Evolutionary conservation across 176 grass and related monocot species (phyloP).

Genomic region (Canna indica): DNA sequence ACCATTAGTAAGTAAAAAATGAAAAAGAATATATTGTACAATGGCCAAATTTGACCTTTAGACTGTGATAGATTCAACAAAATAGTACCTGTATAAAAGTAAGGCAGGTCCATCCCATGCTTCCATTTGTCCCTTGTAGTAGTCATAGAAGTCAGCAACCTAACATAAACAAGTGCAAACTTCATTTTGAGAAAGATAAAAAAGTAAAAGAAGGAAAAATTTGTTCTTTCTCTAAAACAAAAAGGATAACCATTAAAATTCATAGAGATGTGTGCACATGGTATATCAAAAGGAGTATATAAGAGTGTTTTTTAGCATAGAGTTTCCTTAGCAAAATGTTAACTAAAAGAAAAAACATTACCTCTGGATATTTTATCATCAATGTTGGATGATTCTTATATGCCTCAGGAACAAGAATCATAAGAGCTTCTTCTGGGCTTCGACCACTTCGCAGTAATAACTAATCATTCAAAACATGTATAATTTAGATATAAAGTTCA

Average conservation of each 20-base stretch:
- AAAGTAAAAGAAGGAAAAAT: background rate
- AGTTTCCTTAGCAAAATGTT: conserved; percentile 4
- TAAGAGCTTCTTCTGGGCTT: conserved; percentile 84
- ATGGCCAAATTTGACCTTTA: background rate
- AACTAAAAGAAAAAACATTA: conserved; percentile 26
- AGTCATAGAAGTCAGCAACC: conserved; percentile 96
- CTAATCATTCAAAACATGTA: conserved; percentile 41
- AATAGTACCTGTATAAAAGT: conserved; percentile 90
- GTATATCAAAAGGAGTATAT: background rate
- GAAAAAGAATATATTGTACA: background rate
- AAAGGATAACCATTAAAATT: background rate
- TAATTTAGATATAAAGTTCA: conserved; percentile 13
- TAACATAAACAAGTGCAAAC: conserved; percentile 25
- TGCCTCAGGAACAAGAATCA: conserved; percentile 97
- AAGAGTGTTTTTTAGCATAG: conserved; percentile 3
- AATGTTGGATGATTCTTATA: conserved; percentile 99
- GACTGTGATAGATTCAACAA: background rate
- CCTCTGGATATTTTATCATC: conserved; percentile 96
- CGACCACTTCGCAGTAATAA: conserved; percentile 87
- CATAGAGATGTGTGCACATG: conserved; percentile 1
- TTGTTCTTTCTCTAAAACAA: background rate
- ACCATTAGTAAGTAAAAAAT: background rate
- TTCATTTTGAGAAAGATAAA: background rate
- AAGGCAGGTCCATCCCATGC: conserved; percentile 98
- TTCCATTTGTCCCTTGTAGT: conserved; percentile 99